Percentiles rank a stretch among this genome's conserved stretches.
Conservation (phyloP, 2,329 filamentous ascomycete species). For the Hortaea sp. region DNA sequence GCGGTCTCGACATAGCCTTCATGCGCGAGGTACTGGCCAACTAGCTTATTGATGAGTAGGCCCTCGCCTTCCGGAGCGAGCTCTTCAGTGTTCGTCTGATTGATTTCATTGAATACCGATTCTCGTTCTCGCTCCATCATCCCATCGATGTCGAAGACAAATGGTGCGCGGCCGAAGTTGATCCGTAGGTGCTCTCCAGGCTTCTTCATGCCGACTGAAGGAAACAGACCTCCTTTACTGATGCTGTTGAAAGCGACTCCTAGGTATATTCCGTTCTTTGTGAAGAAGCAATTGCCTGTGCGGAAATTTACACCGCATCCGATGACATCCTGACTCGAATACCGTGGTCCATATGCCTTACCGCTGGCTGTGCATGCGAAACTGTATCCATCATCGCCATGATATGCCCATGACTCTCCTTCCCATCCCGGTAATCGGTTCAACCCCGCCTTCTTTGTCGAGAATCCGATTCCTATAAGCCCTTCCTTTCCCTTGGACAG, state of each 20-base stretch:
- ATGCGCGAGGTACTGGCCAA: slow-evolving; percentile 83
- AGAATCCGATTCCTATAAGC: slow-evolving; percentile 51
- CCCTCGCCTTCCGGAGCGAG: slow-evolving; percentile 61
- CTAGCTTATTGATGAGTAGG: slow-evolving; percentile 69
- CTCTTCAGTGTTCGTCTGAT: slow-evolving; percentile 44
- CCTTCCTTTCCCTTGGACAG: slow-evolving; percentile 55
- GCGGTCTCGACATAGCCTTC: slow-evolving; percentile 94
- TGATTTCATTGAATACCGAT: slow-evolving; percentile 53
- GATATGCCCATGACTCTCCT: slow-evolving; percentile 55
- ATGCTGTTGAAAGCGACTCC: slow-evolving; percentile 61
- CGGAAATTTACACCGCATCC: slow-evolving; percentile 57
- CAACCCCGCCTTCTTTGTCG: slow-evolving; percentile 47
- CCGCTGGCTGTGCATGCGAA: slow-evolving; percentile 49
- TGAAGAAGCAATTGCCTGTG: slow-evolving; percentile 53
- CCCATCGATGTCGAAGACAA: slow-evolving; percentile 83
- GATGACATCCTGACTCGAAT: slow-evolving; percentile 49
- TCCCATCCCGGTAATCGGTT: slow-evolving; percentile 57
- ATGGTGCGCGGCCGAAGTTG: slow-evolving; percentile 61
- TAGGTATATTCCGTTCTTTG: slow-evolving; percentile 51
- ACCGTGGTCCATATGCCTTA: slow-evolving; percentile 51
- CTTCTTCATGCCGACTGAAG: slow-evolving; percentile 57
- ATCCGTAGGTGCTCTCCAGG: slow-evolving; percentile 47
- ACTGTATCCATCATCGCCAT: slow-evolving; percentile 56
- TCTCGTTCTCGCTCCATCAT: slow-evolving; percentile 61
- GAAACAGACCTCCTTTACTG: slow-evolving; percentile 51